Evolutionary conservation across 768 basidiomycete genomes (phyloP), one percentile per base, ranked within the genome.

Genomic region (Collybia sordida): DNA sequence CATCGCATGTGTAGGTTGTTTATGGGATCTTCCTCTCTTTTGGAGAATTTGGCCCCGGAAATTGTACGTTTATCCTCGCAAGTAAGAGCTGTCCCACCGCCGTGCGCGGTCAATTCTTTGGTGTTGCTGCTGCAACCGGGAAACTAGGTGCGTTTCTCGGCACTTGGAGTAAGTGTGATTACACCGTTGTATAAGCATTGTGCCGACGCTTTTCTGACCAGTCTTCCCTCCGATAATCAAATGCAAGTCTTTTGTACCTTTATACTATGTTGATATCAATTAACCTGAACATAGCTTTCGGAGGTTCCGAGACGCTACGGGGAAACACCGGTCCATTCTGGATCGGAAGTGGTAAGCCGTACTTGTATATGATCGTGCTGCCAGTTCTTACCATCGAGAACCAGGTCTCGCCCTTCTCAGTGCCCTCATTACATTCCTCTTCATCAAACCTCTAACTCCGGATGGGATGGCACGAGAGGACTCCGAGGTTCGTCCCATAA

Each of bases 21-120:
- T 96, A 96, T 59, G 95, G 93, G 6, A 81, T 96, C 37, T 97
- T 96, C 79, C 62, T 94, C 57, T 83, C 81, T 58, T 86, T 93
- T 45, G 94, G 95, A 34, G 95, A 95, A 70, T 71, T 93, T 22
- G 91, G 87, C 17, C 90, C 93, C 3, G 93, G 93, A 22, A 91
- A 94, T 65, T 86, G 83, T 56, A 72, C 90, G 27, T 90, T 90
- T 55, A 73, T 96, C 12, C 77, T 95, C 53, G 92, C 93, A 2
- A 75, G 83, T 47, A 95, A 96, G 71, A 78, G 78, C 3, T 83
- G 85, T 54, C 90, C 93, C 0, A 94, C 93, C 2, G 90, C 87
- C 22, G 73, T 89, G 35, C 83, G 90, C 50, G 90, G 90, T 2
- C 86, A 92, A 46, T 87, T 83, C 64, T 93, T 93, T 60, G 93